These are phyloP conservation scores for Apiospora malaysiana DNA, from an alignment of 2,329 filamentous ascomycete genomes.

Conservation along the genomic window DNA sequence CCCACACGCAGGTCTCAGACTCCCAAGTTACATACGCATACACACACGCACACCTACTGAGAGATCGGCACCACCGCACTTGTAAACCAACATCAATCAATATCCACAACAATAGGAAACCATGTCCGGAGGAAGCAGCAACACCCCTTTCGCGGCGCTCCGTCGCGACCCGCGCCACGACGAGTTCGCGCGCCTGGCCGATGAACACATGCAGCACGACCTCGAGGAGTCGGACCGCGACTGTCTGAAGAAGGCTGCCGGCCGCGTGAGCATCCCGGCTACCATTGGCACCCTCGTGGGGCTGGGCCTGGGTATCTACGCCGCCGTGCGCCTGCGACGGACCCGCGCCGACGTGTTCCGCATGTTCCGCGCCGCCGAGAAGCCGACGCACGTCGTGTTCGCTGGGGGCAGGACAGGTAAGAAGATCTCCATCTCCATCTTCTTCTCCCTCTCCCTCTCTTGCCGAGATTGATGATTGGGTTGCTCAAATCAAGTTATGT, in stretches of 20 bases:
- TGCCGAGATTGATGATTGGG: too few species aligned
- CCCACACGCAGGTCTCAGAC: not conserved
- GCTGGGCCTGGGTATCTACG: constrained; percentile 61
- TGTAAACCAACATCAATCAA: not conserved
- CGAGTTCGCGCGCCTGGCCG: constrained; percentile 60
- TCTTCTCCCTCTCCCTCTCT: not conserved
- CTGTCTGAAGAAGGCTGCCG: constrained; percentile 59
- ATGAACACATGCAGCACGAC: constrained; percentile 64
- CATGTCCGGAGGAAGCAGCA: not conserved
- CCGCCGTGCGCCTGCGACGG: constrained; percentile 62
- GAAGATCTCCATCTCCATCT: constrained; percentile 21
- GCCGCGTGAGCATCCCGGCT: constrained; percentile 59
- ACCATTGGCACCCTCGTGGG: constrained; percentile 65
- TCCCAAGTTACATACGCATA: too few species aligned
- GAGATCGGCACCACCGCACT: not conserved
- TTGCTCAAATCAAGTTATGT: not conserved
- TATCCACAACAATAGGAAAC: not conserved
- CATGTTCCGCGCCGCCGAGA: constrained; percentile 64
- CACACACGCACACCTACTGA: not conserved
- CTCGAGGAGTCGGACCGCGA: constrained; percentile 61
- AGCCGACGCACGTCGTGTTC: constrained; percentile 67
- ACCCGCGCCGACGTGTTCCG: constrained; percentile 65
- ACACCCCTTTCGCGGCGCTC: constrained; percentile 39
- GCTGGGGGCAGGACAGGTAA: constrained; percentile 63
- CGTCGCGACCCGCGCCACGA: constrained; percentile 44